Conservation (phyloP, 2,329 filamentous ascomycete genomes). For the Xylaria sp. region DNA sequence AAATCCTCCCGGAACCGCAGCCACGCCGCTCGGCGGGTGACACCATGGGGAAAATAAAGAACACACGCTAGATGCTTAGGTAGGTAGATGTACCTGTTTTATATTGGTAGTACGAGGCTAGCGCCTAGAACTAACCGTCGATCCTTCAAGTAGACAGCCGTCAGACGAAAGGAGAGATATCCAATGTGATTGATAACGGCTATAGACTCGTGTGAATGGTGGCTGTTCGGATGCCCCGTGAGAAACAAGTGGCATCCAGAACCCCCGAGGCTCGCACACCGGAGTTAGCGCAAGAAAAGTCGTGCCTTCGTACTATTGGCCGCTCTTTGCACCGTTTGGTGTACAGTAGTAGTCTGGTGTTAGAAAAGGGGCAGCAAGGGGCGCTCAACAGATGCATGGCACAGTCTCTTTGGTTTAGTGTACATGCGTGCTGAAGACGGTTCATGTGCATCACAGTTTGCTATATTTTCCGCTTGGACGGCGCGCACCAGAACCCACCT, state of each 20-base stretch:
- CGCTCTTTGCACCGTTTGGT: background rate
- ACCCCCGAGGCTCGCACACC: background rate
- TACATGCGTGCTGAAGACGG: constrained; percentile 6
- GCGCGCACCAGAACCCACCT: constrained; percentile 26
- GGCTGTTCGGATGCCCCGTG: background rate
- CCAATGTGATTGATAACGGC: background rate
- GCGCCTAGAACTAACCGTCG: background rate
- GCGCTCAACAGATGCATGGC: background rate
- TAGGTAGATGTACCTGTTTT: no score
- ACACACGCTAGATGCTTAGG: background rate
- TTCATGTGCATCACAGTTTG: constrained; percentile 21
- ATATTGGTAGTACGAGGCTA: background rate
- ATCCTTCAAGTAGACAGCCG: background rate
- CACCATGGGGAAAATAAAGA: background rate
- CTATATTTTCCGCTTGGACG: constrained; percentile 30
- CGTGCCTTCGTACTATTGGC: background rate
- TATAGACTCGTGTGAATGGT: background rate
- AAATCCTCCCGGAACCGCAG: background rate
- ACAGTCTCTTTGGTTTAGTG: constrained; percentile 5
- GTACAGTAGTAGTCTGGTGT: background rate
- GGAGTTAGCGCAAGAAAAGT: background rate
- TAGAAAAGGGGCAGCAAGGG: constrained; percentile 5
- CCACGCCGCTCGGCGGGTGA: constrained; percentile 6
- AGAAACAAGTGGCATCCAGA: background rate
- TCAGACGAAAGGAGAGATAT: background rate